Conservation (phyloP, 192 early-diverging fungal species). For the Rhizophagus prolifer region DNA sequence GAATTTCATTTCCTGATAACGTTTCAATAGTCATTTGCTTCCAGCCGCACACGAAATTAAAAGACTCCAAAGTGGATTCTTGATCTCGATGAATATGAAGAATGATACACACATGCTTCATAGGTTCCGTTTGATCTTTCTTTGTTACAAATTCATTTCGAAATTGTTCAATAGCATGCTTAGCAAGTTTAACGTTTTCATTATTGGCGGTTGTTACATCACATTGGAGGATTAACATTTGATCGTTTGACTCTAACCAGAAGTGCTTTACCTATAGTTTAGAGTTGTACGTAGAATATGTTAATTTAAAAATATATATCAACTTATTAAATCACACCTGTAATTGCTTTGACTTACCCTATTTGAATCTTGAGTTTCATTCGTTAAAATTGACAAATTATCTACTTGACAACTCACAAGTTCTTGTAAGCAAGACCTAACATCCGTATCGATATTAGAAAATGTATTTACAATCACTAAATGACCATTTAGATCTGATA, state of each 20-base stretch:
- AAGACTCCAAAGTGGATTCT: neutral
- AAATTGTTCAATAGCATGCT: slow-evolving; percentile 23
- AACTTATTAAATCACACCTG: too few species aligned
- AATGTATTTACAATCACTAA: too few species aligned
- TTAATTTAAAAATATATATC: too few species aligned
- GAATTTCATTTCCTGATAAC: slow-evolving; percentile 6
- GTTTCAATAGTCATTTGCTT: slow-evolving; percentile 27
- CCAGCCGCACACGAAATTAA: slow-evolving; percentile 30
- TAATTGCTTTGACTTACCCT: neutral
- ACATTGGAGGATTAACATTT: slow-evolving; percentile 11
- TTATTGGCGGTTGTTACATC: slow-evolving; percentile 6
- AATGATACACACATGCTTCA: slow-evolving; percentile 29
- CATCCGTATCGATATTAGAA: too few species aligned
- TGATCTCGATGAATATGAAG: slow-evolving; percentile 30
- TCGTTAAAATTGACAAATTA: slow-evolving; percentile 18
- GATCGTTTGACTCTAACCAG: slow-evolving; percentile 19
- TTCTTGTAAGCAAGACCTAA: too few species aligned
- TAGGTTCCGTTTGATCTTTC: neutral
- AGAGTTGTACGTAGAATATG: too few species aligned
- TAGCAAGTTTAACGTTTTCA: slow-evolving; percentile 25
- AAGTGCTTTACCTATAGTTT: neutral
- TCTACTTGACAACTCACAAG: too few species aligned
- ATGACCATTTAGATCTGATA: neutral
- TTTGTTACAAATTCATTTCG: slow-evolving; percentile 12
- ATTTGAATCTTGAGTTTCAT: slow-evolving; percentile 7